Evolutionary conservation across 1,284 basidiomycete genomes (phyloP).

Genomic region (Tilletia walkeri): DNA sequence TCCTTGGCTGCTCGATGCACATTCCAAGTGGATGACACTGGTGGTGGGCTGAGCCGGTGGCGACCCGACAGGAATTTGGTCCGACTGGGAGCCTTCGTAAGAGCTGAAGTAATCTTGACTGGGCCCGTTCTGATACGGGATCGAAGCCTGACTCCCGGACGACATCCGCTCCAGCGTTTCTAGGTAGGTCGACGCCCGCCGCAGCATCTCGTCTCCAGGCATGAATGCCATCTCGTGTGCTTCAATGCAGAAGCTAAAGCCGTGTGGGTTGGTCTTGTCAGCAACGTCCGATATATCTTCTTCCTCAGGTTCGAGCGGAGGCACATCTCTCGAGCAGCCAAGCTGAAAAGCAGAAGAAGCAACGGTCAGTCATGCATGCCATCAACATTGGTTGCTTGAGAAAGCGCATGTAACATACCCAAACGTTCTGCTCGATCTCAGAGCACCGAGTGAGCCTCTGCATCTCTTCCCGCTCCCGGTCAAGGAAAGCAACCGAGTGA

Average conservation of each 20-base stretch:
- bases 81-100: background rate
- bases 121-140: too few species aligned
- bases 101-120: background rate
- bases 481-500: slow-evolving; percentile 60
- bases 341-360: slow-evolving; percentile 21
- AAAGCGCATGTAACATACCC: slow-evolving; percentile 55
- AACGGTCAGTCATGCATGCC: background rate
- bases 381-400: background rate
- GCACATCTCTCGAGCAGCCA: slow-evolving; percentile 40
- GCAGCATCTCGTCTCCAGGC: slow-evolving; percentile 64
- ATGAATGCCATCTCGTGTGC: slow-evolving; percentile 75
- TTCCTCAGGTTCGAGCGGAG: slow-evolving; percentile 21
- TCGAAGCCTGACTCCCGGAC: background rate
- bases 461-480: slow-evolving; percentile 81
- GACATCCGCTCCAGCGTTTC: slow-evolving; percentile 65
- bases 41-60: slow-evolving; percentile 18
- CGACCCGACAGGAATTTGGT: background rate
- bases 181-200: slow-evolving; percentile 60
- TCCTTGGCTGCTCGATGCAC: slow-evolving; percentile 27
- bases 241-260: slow-evolving; percentile 80
- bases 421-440: slow-evolving; percentile 68
- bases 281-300: background rate
- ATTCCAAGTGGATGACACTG: slow-evolving; percentile 52
- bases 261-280: slow-evolving; percentile 64
- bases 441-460: slow-evolving; percentile 77